These are phyloP conservation scores for Inga oerstediana DNA, from an alignment of 306 rosid genomes.

Conservation along the genomic window DNA sequence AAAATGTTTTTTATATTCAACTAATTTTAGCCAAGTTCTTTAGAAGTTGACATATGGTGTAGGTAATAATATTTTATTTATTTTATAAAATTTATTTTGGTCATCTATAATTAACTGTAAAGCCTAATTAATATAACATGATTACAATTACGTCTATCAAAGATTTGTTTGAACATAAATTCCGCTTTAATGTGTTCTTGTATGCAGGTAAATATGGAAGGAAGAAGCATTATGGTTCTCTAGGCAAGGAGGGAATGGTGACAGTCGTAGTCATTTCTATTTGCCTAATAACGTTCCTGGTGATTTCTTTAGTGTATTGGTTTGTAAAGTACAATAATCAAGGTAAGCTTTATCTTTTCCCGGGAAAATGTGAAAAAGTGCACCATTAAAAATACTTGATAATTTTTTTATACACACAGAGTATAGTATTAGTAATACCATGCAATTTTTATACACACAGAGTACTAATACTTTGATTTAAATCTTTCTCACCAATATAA, in stretches of 20 bases:
- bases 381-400: no score
- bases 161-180: background rate
- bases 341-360: background rate
- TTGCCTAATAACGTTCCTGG: constrained; percentile 14
- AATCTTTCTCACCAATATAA: no score
- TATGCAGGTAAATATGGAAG: constrained; percentile 39
- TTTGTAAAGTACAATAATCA: background rate
- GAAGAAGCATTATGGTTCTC: constrained; percentile 3
- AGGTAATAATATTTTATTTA: background rate
- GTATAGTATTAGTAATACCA: no score
- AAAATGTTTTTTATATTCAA: no score
- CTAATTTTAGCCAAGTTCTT: no score
- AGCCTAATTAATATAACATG: background rate
- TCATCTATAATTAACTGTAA: background rate
- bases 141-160: no score
- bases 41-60: no score
- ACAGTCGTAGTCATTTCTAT: constrained; percentile 11
- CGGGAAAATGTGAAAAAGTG: no score
- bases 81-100: no score
- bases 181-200: background rate
- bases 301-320: constrained; percentile 16
- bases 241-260: constrained; percentile 27
- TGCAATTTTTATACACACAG: no score
- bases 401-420: no score
- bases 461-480: no score